Conservation (phyloP, 768 basidiomycete species). For the Amanita phalloides region DNA sequence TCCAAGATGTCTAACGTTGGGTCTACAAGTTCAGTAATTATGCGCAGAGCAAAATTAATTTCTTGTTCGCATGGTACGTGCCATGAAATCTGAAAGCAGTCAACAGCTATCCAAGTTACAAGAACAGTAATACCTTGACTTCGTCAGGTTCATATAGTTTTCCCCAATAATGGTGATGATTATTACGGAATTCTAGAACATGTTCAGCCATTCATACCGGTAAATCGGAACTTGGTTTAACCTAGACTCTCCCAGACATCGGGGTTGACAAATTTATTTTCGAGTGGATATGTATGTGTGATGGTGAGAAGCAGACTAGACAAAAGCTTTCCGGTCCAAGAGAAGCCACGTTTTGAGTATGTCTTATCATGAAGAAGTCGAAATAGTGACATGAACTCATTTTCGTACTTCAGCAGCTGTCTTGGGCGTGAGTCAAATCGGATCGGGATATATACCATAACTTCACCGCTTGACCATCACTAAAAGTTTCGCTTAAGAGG, state of each 20-base stretch:
- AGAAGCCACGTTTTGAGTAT: conserved; percentile 72
- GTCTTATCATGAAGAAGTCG: conserved; percentile 58
- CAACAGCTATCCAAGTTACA: neutral
- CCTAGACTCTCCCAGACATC: conserved; percentile 69
- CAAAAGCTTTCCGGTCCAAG: conserved; percentile 70
- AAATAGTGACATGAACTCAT: conserved; percentile 50
- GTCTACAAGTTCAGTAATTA: conserved; percentile 58
- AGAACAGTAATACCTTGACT: conserved; percentile 37
- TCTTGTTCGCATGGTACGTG: conserved; percentile 65
- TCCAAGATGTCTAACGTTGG: conserved; percentile 52
- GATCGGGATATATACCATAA: neutral
- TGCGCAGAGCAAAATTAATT: conserved; percentile 59
- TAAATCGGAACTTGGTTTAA: conserved; percentile 15
- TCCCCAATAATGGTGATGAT: conserved; percentile 74
- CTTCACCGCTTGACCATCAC: conserved; percentile 53
- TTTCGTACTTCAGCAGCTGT: conserved; percentile 57
- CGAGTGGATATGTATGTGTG: conserved; percentile 71
- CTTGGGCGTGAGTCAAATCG: conserved; percentile 2
- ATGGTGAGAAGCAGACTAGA: conserved; percentile 63
- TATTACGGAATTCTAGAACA: conserved; percentile 48
- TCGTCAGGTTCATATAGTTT: conserved; percentile 63
- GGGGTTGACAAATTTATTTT: conserved; percentile 73
- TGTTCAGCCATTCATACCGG: neutral
- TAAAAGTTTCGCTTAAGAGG: conserved; percentile 10
- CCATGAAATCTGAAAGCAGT: conserved; percentile 51